Evolutionary conservation across 2,329 filamentous ascomycete species (phyloP).

Genomic region (Aureobasidium subglaciale): DNA sequence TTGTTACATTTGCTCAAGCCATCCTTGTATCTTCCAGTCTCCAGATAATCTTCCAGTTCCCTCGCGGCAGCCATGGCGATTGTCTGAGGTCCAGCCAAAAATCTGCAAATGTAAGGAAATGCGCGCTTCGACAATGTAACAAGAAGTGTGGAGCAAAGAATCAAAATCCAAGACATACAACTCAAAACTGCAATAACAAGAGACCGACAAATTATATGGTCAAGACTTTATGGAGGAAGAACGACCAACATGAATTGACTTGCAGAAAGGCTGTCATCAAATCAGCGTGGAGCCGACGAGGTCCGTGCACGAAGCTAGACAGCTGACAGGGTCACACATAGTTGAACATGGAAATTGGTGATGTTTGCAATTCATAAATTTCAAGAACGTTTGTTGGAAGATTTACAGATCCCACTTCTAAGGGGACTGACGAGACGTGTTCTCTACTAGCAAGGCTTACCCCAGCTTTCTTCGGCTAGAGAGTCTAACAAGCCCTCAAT

Average conservation of each 20-base stretch:
- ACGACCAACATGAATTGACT: not conserved
- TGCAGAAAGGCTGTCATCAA: constrained; percentile 3
- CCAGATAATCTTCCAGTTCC: constrained; percentile 10
- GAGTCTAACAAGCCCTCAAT: not conserved
- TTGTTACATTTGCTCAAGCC: constrained; percentile 29
- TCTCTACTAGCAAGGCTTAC: not conserved
- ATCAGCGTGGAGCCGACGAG: not conserved
- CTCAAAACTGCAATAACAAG: not conserved
- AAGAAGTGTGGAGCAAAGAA: not conserved
- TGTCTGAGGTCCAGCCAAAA: not conserved
- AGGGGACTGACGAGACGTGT: too few species aligned
- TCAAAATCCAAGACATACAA: constrained; percentile 10
- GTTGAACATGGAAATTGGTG: not conserved
- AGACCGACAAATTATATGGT: not conserved
- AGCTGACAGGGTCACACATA: constrained; percentile 1
- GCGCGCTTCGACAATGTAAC: not conserved
- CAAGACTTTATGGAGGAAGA: not conserved
- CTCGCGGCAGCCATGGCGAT: not conserved
- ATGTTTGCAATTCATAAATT: too few species aligned
- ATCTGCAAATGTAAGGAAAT: constrained; percentile 1
- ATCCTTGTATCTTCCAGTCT: constrained; percentile 22
- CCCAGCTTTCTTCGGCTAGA: constrained; percentile 1
- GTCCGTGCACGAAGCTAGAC: not conserved
- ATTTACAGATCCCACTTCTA: too few species aligned
- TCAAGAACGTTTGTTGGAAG: too few species aligned